These are phyloP conservation scores for Sporothrix phasma DNA, from an alignment of 2,329 filamentous ascomycete species.

Conservation along the genomic window DNA sequence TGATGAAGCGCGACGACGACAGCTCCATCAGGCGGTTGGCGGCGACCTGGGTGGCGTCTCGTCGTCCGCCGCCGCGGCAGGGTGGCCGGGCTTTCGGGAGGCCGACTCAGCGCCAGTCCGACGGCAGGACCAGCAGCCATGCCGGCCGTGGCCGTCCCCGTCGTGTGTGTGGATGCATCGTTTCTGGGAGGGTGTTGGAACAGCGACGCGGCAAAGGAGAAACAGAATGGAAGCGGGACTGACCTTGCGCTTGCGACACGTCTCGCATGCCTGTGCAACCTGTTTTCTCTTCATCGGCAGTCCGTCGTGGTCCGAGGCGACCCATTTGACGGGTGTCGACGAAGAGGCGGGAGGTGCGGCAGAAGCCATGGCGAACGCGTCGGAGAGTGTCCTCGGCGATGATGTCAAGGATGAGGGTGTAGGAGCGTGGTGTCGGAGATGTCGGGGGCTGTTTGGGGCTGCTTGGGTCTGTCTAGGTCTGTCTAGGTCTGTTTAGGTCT, in stretches of 20 bases:
- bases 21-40: constrained; percentile 24
- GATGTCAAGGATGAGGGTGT: not conserved
- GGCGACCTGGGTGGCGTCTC: constrained; percentile 21
- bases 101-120: not conserved
- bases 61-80: not conserved
- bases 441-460: no score
- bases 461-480: no score
- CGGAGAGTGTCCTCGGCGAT: not conserved
- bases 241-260: constrained; percentile 47
- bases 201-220: not conserved
- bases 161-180: constrained; percentile 35
- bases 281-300: constrained; percentile 51
- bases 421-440: no score
- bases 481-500: no score
- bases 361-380: constrained; percentile 1
- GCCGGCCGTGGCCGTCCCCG: not conserved
- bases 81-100: constrained; percentile 1
- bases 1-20: constrained; percentile 41
- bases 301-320: constrained; percentile 44
- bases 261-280: constrained; percentile 46
- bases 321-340: constrained; percentile 39
- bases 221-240: not conserved
- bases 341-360: constrained; percentile 1
- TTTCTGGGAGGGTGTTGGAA: constrained; percentile 22
- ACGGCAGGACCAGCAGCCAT: not conserved